Percentiles rank a stretch among this genome's conserved stretches.
phyloP scores from a whole-genome alignment of 352 stramenopile genomes.

The Detonula confervacea region DNA sequence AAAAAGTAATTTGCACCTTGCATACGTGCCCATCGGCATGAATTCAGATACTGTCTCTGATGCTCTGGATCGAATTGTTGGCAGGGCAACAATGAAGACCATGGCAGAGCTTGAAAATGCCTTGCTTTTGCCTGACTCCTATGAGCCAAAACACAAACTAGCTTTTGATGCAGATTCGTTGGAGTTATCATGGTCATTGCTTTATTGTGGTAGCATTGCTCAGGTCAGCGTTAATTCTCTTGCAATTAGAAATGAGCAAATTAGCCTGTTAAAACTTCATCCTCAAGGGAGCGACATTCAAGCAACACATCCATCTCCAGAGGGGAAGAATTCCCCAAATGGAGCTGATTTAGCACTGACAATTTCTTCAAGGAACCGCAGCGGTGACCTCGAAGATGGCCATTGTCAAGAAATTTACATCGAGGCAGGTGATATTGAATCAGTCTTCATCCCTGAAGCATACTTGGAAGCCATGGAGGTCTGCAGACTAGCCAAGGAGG shows the following conservation, averaged over 20 bases:
- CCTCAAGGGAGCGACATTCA: constrained; percentile 9
- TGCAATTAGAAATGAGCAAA: constrained; percentile 31
- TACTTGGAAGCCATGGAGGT: constrained; percentile 34
- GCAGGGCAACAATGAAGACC: constrained; percentile 26
- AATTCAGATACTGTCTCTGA: constrained; percentile 31
- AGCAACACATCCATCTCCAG: constrained; percentile 8
- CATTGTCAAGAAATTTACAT: constrained; percentile 43
- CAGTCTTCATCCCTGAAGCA: constrained; percentile 40
- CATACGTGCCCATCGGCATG: constrained; percentile 6
- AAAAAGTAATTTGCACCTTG: constrained; percentile 4
- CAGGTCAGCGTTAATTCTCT: constrained; percentile 33
- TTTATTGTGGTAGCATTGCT: constrained; percentile 36
- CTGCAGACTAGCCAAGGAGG: constrained; percentile 13
- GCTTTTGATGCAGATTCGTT: constrained; percentile 42
- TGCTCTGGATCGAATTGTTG: constrained; percentile 34
- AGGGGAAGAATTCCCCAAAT: constrained; percentile 8
- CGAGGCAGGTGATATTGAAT: constrained; percentile 39
- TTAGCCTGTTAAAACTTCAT: constrained; percentile 45
- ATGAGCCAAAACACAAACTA: constrained; percentile 29
- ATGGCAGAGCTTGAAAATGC: constrained; percentile 29
- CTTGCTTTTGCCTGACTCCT: neutral
- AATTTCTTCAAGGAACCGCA: constrained; percentile 20
- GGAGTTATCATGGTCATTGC: constrained; percentile 23
- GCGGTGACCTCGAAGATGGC: neutral
- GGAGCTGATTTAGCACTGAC: constrained; percentile 21